Conservation (phyloP, 345 rosid genomes). For the Turritis glabra region DNA sequence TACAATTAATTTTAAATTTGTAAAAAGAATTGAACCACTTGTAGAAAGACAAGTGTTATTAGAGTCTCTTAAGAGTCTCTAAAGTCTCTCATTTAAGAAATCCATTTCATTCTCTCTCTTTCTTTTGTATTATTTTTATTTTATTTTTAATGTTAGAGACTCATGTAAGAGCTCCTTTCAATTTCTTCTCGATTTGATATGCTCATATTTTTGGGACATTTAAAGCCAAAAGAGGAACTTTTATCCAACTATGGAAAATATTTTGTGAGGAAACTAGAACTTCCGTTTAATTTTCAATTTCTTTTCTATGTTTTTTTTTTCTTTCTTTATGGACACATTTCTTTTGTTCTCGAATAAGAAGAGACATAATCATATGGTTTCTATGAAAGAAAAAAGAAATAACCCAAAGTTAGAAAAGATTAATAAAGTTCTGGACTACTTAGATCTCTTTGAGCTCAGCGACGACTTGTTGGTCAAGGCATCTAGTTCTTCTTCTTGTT, state of each 20-base stretch:
- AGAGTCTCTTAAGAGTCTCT: no score
- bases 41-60: no score
- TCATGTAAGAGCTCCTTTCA: no score
- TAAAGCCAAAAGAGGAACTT: neutral
- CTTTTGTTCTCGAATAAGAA: constrained; percentile 1
- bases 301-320: no score
- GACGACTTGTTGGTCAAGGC: constrained; percentile 39
- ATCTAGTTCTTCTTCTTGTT: constrained; percentile 65
- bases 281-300: neutral
- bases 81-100: no score
- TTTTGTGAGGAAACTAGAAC: neutral
- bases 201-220: no score
- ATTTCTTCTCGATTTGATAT: no score
- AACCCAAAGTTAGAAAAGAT: constrained; percentile 1
- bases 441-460: constrained; percentile 7
- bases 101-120: no score
- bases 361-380: constrained; percentile 15
- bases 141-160: no score
- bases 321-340: neutral
- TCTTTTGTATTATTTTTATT: no score
- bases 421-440: constrained; percentile 17
- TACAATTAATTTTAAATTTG: no score
- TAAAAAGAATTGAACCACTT: no score
- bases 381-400: neutral
- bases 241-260: neutral